phyloP scores from a whole-genome alignment of 75 land plant species.

The Cunninghamia lanceolata region DNA sequence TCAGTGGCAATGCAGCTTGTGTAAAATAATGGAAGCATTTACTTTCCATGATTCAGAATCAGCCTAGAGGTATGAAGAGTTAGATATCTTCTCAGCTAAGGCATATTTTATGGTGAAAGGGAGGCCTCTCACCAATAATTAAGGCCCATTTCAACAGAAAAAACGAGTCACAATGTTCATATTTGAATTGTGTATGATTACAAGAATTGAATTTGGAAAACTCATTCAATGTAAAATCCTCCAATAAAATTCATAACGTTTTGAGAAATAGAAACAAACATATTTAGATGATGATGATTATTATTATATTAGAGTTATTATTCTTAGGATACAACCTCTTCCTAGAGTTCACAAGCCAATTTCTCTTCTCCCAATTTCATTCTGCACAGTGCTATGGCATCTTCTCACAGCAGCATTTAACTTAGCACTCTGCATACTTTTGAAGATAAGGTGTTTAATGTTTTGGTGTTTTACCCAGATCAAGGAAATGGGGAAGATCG shows the following conservation, averaged over 20 bases:
- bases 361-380: background rate
- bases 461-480: background rate
- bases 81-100: background rate
- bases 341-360: background rate
- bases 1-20: background rate
- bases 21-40: background rate
- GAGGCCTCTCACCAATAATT: background rate
- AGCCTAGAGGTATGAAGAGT: background rate
- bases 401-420: background rate
- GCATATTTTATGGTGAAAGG: background rate
- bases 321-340: background rate
- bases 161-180: background rate
- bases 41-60: background rate
- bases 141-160: background rate
- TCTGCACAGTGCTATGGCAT: background rate
- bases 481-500: background rate
- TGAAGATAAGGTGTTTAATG: background rate
- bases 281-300: background rate
- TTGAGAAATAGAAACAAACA: background rate
- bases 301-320: background rate
- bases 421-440: background rate
- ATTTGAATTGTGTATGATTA: background rate
- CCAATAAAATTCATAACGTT: background rate
- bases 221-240: background rate
- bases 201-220: background rate